Conservation (phyloP, 352 stramenopile genomes). For the Phytophthora tentaculata region DNA sequence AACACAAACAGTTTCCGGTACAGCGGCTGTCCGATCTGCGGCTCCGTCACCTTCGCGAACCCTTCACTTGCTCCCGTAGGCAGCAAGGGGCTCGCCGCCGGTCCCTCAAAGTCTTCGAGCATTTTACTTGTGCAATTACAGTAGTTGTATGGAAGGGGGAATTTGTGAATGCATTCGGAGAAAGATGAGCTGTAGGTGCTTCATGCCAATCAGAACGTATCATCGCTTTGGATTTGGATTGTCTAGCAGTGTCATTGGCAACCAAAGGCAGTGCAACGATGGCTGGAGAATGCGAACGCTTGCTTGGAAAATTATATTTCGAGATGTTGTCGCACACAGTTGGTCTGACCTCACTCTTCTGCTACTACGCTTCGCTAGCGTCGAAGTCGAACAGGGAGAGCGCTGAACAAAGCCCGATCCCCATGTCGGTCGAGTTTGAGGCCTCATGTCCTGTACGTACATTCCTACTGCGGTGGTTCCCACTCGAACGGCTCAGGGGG, state of each 20-base stretch:
- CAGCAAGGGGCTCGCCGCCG: conserved; percentile 41
- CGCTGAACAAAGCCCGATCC: conserved; percentile 23
- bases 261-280: background rate
- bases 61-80: conserved; percentile 30
- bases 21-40: conserved; percentile 51
- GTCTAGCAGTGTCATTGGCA: too few relatives aligned
- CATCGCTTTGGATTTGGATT: conserved; percentile 3
- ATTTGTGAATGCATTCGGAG: conserved; percentile 8
- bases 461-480: conserved; percentile 78
- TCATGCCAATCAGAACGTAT: conserved; percentile 33
- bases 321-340: conserved; percentile 32
- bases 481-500: conserved; percentile 97
- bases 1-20: conserved; percentile 65
- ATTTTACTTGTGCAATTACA: conserved; percentile 11
- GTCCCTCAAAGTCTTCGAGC: conserved; percentile 15
- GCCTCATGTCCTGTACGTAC: conserved; percentile 32
- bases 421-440: conserved; percentile 29
- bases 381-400: conserved; percentile 16
- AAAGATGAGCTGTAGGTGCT: conserved; percentile 6
- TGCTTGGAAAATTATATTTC: conserved; percentile 47
- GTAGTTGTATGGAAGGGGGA: background rate
- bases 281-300: conserved; percentile 16
- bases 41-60: conserved; percentile 53
- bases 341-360: conserved; percentile 24
- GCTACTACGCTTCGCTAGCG: conserved; percentile 19